These are phyloP conservation scores for Pholiota microspora DNA, from an alignment of 768 basidiomycete species.

Conservation along the genomic window DNA sequence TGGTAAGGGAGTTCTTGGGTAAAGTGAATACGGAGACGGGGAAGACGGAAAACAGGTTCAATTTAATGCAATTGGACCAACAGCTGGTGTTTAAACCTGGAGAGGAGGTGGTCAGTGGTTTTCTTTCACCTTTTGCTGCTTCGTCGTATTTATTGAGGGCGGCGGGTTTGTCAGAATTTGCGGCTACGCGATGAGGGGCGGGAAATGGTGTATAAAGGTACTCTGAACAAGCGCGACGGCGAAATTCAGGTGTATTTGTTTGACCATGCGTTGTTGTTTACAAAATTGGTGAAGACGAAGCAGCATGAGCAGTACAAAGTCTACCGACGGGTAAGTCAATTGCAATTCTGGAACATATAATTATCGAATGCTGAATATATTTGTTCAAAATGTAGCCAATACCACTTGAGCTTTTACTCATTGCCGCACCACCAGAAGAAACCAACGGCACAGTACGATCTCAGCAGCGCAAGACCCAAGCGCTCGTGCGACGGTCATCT, in stretches of 20 bases:
- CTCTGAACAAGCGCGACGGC: constrained; percentile 86
- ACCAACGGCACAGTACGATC: constrained; percentile 32
- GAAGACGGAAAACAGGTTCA: constrained; percentile 95
- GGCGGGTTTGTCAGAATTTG: constrained; percentile 68
- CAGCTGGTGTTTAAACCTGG: constrained; percentile 88
- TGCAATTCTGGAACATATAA: background rate
- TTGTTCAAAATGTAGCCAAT: constrained; percentile 63
- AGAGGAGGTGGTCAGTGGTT: constrained; percentile 75
- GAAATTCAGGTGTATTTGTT: constrained; percentile 94
- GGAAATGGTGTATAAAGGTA: constrained; percentile 89
- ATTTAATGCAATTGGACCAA: constrained; percentile 88
- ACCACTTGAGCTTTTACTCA: constrained; percentile 86
- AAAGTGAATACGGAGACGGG: constrained; percentile 94
- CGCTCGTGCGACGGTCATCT: constrained; percentile 43
- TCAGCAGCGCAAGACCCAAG: constrained; percentile 40
- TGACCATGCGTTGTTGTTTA: constrained; percentile 95
- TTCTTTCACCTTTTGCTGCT: background rate
- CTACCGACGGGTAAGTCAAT: constrained; percentile 77
- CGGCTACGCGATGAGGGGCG: constrained; percentile 84
- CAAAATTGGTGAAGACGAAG: constrained; percentile 78
- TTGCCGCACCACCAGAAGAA: constrained; percentile 78
- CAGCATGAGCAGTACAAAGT: constrained; percentile 93
- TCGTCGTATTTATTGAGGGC: too few relatives aligned
- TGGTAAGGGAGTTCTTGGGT: constrained; percentile 78
- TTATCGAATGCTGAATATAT: background rate